A percentile compares a stretch with the other conserved stretches of the same genome.
phyloP scores from a whole-genome alignment of 257 asterid species.

The Rauvolfia tetraphylla region DNA sequence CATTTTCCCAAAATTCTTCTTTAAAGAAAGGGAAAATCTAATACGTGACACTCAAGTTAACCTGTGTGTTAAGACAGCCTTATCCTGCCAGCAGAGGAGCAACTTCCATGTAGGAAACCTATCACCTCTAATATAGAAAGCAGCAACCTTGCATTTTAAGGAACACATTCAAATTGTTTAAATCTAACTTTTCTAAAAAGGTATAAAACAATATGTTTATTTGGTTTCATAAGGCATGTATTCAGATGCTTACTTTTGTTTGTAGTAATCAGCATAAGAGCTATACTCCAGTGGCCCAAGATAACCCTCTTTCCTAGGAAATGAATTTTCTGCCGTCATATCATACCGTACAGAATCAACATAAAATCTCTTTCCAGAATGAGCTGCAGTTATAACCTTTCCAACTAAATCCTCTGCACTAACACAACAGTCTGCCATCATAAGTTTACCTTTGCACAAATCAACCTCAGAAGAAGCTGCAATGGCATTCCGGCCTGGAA shows the following conservation, averaged over 20 bases:
- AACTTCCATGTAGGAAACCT: background rate
- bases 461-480: conserved; percentile 40
- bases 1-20: background rate
- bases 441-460: conserved; percentile 44
- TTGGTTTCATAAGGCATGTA: background rate
- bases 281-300: conserved; percentile 97
- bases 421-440: conserved; percentile 79
- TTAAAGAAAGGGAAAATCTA: background rate
- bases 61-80: too few relatives aligned
- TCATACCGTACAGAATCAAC: conserved; percentile 89
- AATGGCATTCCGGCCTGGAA: conserved; percentile 47
- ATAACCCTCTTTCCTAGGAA: conserved; percentile 98
- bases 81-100: too few relatives aligned
- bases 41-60: background rate
- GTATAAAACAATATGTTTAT: background rate
- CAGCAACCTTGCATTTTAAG: background rate
- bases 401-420: conserved; percentile 67
- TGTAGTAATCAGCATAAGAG: conserved; percentile 94
- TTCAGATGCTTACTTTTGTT: conserved; percentile 68
- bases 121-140: background rate
- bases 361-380: conserved; percentile 97
- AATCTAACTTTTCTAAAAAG: background rate
- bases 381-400: conserved; percentile 93
- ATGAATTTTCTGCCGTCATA: conserved; percentile 94
- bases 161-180: background rate